phyloP scores from a whole-genome alignment of 2,329 filamentous ascomycete species.

The Hymenoscyphus infarciens region DNA sequence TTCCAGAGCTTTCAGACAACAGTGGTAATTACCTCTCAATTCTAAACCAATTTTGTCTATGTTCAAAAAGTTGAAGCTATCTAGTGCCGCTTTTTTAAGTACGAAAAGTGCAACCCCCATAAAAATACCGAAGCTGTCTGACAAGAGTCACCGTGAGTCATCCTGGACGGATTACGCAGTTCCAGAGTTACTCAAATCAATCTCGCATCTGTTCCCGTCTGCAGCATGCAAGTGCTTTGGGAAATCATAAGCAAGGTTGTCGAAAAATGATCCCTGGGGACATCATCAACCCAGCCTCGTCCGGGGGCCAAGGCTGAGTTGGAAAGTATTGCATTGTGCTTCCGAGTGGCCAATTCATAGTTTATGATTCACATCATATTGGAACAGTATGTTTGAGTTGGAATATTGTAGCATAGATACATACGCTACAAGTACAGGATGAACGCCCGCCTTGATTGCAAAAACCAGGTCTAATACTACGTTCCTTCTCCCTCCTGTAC shows the following conservation, averaged over 20 bases:
- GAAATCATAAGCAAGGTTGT: neutral
- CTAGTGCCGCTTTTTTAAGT: neutral
- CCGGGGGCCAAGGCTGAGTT: neutral
- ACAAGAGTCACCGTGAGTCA: neutral
- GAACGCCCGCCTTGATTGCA: neutral
- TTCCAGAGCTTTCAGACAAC: neutral
- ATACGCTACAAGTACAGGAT: slow-evolving; percentile 1
- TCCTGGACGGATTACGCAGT: neutral
- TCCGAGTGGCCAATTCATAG: neutral
- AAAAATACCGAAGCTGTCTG: neutral
- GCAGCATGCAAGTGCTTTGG: slow-evolving; percentile 4
- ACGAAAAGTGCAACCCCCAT: neutral
- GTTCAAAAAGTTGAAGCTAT: too few species aligned
- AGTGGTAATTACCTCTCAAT: too few species aligned
- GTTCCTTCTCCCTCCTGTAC: slow-evolving; percentile 5
- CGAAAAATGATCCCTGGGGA: neutral
- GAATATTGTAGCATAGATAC: neutral
- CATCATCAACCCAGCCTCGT: neutral
- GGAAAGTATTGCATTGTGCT: neutral
- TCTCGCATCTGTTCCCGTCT: neutral
- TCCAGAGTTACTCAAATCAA: neutral
- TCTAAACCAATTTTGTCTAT: too few species aligned
- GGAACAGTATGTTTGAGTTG: neutral
- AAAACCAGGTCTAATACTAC: slow-evolving; percentile 3
- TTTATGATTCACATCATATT: neutral